Evolutionary conservation across 306 rosid species (phyloP).

Genomic region (Casuarina cunninghamiana): DNA sequence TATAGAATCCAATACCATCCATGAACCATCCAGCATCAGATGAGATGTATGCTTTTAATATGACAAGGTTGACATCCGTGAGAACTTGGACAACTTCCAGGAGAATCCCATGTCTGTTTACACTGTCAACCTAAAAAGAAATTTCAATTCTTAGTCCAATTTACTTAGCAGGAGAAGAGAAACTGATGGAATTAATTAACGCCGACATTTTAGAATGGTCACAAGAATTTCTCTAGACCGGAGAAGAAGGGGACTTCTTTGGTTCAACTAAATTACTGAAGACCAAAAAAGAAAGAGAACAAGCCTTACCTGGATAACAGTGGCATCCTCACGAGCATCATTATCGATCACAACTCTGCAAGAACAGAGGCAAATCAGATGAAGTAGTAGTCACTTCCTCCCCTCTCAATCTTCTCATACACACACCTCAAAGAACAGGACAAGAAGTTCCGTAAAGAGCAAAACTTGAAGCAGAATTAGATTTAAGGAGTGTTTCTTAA

Average conservation of each 20-base stretch:
- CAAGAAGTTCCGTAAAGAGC: background rate
- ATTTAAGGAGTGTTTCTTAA: slow-evolving; percentile 1
- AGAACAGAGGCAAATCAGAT: slow-evolving; percentile 32
- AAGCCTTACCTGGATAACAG: slow-evolving; percentile 69
- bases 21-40: slow-evolving; percentile 97
- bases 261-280: slow-evolving; percentile 13
- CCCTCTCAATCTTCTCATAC: background rate
- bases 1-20: slow-evolving; percentile 68
- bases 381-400: slow-evolving; percentile 14
- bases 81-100: slow-evolving; percentile 90
- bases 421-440: slow-evolving; percentile 20
- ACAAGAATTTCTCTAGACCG: background rate
- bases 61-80: slow-evolving; percentile 77
- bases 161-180: background rate
- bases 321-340: slow-evolving; percentile 69
- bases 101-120: slow-evolving; percentile 89
- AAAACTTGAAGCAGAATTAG: background rate
- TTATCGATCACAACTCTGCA: slow-evolving; percentile 93
- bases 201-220: background rate
- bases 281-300: slow-evolving; percentile 14
- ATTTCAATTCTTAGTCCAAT: background rate
- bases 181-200: background rate
- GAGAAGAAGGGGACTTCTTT: too few relatives aligned
- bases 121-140: slow-evolving; percentile 75
- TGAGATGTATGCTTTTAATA: slow-evolving; percentile 82